These are phyloP conservation scores for Penicillium rolfsii DNA, from an alignment of 2,329 filamentous ascomycete species.

Conservation along the genomic window DNA sequence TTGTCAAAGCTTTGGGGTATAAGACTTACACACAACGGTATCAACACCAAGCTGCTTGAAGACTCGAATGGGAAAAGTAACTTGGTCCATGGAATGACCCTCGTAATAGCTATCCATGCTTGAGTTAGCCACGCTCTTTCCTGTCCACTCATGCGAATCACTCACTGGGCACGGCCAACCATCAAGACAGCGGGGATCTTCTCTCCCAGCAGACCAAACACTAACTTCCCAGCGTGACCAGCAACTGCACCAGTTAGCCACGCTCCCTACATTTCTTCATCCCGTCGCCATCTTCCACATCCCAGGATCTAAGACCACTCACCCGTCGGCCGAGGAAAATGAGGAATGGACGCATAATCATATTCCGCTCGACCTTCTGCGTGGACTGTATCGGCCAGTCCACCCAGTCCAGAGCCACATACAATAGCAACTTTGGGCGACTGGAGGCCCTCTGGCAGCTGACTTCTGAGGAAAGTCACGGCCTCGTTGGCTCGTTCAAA, in stretches of 20 bases:
- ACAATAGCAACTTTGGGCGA: slow-evolving; percentile 64
- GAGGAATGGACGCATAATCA: slow-evolving; percentile 62
- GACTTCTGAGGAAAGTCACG: slow-evolving; percentile 52
- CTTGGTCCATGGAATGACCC: slow-evolving; percentile 64
- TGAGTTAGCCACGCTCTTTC: slow-evolving; percentile 3
- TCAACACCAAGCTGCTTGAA: slow-evolving; percentile 65
- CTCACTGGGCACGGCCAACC: slow-evolving; percentile 67
- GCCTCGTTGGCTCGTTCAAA: slow-evolving; percentile 52
- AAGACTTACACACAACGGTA: slow-evolving; percentile 57
- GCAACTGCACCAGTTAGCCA: slow-evolving; percentile 44
- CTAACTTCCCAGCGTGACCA: slow-evolving; percentile 67
- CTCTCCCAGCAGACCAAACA: slow-evolving; percentile 63
- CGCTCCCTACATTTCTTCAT: not conserved
- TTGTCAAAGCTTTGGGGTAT: not conserved
- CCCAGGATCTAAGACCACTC: slow-evolving; percentile 15
- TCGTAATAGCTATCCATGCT: slow-evolving; percentile 62
- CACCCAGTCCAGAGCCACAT: slow-evolving; percentile 67
- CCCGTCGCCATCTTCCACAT: not conserved
- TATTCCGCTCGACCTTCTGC: slow-evolving; percentile 55
- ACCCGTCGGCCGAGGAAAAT: slow-evolving; percentile 66
- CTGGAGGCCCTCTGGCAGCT: slow-evolving; percentile 55
- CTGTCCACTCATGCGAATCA: slow-evolving; percentile 21
- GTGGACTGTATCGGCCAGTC: slow-evolving; percentile 61
- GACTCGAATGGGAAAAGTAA: slow-evolving; percentile 67
- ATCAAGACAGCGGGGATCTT: slow-evolving; percentile 63